Evolutionary conservation across 2,329 filamentous ascomycete species (phyloP), one percentile per base, ranked within the genome.

Genomic region (Magnaporthiopsis poae): DNA sequence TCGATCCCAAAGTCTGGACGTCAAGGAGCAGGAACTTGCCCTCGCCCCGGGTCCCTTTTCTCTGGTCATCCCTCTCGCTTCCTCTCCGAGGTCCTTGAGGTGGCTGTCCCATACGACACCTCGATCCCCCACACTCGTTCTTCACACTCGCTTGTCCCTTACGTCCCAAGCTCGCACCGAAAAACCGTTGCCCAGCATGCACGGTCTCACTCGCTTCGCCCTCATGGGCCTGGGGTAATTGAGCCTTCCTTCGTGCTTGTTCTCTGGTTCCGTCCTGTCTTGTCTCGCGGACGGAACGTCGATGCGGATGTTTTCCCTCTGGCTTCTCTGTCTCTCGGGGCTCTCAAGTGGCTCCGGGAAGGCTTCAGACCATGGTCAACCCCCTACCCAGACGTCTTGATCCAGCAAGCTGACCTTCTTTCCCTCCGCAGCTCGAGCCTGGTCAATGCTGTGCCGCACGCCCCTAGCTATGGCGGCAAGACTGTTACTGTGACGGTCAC

Each of bases 161-260:
- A n/a, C 60, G 25, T 7, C 27, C 60, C 1, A 31, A 21, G 25
- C 25, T 29, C 60, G 21, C 31, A 9, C 33, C 15, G 7, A 18
- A 33, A 33, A 33, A 18, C 61, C 35, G 18, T 33, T 29, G 31
- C 25, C 64, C 15, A 65, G n/a, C 56, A 65, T 65, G 64, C 60
- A 25, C 60, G 25, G 64, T 65, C 64, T 65, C 64, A 65, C 64
- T 65, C 60, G 64, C 27, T 62, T 65, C 27, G 64, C 64, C 64
- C 64, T 65, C 15, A 18, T 65, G 64, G 64, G 64, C 60, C 31
- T 65, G 35, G 60, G 59, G 52, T 35, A 65, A 65, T 36, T 46
- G 18, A 46, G 39, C 39, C 15, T 46, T 46, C 39, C 15, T 46
- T 46, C 15, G 5, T 18, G 39, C 64, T 39, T 65, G 8, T 29